These are phyloP conservation scores for Ascochyta rabiei DNA, from an alignment of 2,329 filamentous ascomycete genomes.

Conservation along the genomic window DNA sequence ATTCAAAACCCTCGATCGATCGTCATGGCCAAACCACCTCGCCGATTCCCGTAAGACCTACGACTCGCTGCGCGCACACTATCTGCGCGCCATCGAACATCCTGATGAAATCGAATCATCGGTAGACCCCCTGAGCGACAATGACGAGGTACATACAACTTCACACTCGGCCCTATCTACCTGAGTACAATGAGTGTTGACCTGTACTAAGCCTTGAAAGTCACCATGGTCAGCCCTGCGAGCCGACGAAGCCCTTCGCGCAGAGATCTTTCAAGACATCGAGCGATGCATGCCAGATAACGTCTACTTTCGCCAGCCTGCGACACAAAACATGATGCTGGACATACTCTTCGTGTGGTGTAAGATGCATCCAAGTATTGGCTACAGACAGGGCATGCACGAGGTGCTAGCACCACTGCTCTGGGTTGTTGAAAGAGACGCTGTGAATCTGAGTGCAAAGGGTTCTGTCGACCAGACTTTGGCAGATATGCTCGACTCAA, in stretches of 20 bases:
- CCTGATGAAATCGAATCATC: constrained; percentile 78
- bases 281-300: constrained; percentile 89
- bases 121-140: constrained; percentile 85
- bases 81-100: constrained; percentile 81
- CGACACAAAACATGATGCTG: constrained; percentile 79
- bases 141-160: constrained; percentile 63
- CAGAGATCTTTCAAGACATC: constrained; percentile 94
- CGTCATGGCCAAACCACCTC: constrained; percentile 72
- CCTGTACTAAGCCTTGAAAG: constrained; percentile 62
- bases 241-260: constrained; percentile 80
- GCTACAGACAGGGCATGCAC: constrained; percentile 99
- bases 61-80: constrained; percentile 71
- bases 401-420: constrained; percentile 90
- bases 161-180: constrained; percentile 19
- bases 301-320: constrained; percentile 80
- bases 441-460: constrained; percentile 60
- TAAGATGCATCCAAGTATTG: constrained; percentile 84
- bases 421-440: constrained; percentile 82
- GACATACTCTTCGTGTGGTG: constrained; percentile 94
- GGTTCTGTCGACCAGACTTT: constrained; percentile 31
- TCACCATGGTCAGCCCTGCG: constrained; percentile 91
- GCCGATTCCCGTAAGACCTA: constrained; percentile 76
- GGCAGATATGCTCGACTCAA: constrained; percentile 66
- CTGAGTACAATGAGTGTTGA: constrained; percentile 46
- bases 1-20: constrained; percentile 69